These are phyloP conservation scores for Smittium culicis DNA, from an alignment of 371 early-diverging fungal species.

Conservation along the genomic window DNA sequence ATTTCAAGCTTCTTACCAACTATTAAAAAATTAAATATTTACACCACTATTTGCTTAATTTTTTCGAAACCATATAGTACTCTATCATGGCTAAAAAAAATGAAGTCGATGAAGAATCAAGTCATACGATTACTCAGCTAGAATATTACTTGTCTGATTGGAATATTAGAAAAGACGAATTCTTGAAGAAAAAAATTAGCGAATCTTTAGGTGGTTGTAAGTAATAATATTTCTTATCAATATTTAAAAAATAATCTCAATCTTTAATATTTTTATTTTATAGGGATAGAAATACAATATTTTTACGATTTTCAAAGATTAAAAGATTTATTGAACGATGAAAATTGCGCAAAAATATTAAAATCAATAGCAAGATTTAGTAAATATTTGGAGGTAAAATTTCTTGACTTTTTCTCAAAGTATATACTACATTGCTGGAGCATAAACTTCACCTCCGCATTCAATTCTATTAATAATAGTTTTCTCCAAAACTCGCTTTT, in stretches of 20 bases:
- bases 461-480: too few relatives aligned
- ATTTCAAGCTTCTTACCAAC: too few relatives aligned
- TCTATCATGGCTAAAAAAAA: too few relatives aligned
- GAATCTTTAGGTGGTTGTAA: conserved; percentile 5
- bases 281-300: neutral
- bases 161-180: conserved; percentile 10
- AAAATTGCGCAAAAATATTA: neutral
- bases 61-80: neutral
- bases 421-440: too few relatives aligned
- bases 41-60: neutral
- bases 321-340: neutral
- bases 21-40: too few relatives aligned
- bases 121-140: neutral
- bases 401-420: neutral
- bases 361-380: neutral
- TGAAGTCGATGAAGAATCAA: neutral
- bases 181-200: neutral
- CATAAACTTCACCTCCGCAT: too few relatives aligned
- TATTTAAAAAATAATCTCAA: too few relatives aligned
- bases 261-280: neutral
- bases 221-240: neutral
- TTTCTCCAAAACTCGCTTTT: too few relatives aligned
- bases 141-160: conserved; percentile 12
- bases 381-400: conserved; percentile 1
- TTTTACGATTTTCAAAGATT: neutral